phyloP scores from a whole-genome alignment of 495 filamentous ascomycete genomes.

The Hypoxylon perforatum region DNA sequence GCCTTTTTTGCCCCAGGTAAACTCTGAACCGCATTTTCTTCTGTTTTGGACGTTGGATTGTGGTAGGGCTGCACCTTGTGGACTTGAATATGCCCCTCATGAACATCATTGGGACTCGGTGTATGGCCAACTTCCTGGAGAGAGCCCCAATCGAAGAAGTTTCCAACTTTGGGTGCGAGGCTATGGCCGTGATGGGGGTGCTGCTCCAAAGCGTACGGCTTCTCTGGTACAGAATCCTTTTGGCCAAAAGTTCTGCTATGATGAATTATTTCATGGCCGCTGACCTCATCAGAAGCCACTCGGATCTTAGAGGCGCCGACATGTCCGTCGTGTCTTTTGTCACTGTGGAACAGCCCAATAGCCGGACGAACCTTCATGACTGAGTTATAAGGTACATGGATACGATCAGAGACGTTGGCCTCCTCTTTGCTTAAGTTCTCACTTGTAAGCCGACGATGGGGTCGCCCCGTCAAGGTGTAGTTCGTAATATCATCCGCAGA shows the following conservation, averaged over 20 bases:
- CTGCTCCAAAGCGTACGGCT: slow-evolving; percentile 20
- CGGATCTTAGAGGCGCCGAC: slow-evolving; percentile 28
- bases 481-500: slow-evolving; percentile 13
- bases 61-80: slow-evolving; percentile 35
- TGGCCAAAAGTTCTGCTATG: not conserved
- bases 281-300: not conserved
- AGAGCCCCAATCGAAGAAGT: slow-evolving; percentile 11
- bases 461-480: slow-evolving; percentile 29
- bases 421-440: slow-evolving; percentile 42
- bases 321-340: slow-evolving; percentile 23
- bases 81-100: slow-evolving; percentile 31
- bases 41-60: slow-evolving; percentile 7
- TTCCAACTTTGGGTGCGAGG: slow-evolving; percentile 18
- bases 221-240: not conserved
- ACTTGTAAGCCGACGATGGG: slow-evolving; percentile 42
- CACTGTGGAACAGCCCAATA: slow-evolving; percentile 16
- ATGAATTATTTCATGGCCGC: slow-evolving; percentile 10
- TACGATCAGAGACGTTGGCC: slow-evolving; percentile 45
- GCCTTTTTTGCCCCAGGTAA: not conserved
- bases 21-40: slow-evolving; percentile 12
- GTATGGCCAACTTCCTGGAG: slow-evolving; percentile 5
- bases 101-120: slow-evolving; percentile 12
- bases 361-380: slow-evolving; percentile 50
- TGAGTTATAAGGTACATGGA: slow-evolving; percentile 43
- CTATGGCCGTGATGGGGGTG: slow-evolving; percentile 28